Evolutionary conservation across 108 stramenopile species (phyloP).

Genomic region (Nitzschia sp.): DNA sequence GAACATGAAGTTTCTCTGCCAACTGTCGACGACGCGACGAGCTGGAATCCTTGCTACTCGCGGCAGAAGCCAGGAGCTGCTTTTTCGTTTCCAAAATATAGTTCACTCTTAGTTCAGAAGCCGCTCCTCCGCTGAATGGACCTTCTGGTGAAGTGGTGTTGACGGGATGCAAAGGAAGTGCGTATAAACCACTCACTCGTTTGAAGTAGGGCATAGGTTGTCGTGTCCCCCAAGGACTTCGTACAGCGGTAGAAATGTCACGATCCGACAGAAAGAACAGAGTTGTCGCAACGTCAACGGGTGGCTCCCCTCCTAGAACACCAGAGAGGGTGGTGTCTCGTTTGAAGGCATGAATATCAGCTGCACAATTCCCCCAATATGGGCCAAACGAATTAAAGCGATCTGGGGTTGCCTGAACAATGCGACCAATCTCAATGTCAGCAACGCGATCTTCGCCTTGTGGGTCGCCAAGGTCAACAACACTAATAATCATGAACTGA

Average conservation of each 20-base stretch:
- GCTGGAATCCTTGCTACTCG: too few relatives aligned
- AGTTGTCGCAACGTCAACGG: conserved; percentile 38
- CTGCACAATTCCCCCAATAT: conserved; percentile 49
- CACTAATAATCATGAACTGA: conserved; percentile 62
- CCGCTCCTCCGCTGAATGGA: conserved; percentile 64
- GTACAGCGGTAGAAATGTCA: conserved; percentile 53
- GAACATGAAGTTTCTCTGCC: neutral
- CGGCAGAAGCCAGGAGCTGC: conserved; percentile 21
- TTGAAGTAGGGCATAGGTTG: conserved; percentile 62
- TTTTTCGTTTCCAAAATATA: conserved; percentile 34
- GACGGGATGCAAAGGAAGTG: conserved; percentile 41
- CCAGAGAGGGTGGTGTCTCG: conserved; percentile 24
- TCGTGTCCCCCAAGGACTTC: conserved; percentile 67
- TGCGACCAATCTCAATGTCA: conserved; percentile 51
- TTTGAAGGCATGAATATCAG: conserved; percentile 24
- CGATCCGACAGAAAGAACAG: conserved; percentile 70
- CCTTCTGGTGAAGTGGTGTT: conserved; percentile 23
- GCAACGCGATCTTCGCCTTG: conserved; percentile 31
- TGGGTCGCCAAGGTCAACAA: conserved; percentile 65
- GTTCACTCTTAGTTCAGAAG: conserved; percentile 45
- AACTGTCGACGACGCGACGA: neutral
- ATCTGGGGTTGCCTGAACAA: conserved; percentile 67
- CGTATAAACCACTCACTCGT: conserved; percentile 34
- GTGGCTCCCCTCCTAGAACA: conserved; percentile 11
- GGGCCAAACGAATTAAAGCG: conserved; percentile 52